A percentile compares a stretch with the other conserved stretches of the same genome.
Evolutionary conservation across 2,329 filamentous ascomycete genomes (phyloP).

Genomic region (Cadophora luteo-olivacea): DNA sequence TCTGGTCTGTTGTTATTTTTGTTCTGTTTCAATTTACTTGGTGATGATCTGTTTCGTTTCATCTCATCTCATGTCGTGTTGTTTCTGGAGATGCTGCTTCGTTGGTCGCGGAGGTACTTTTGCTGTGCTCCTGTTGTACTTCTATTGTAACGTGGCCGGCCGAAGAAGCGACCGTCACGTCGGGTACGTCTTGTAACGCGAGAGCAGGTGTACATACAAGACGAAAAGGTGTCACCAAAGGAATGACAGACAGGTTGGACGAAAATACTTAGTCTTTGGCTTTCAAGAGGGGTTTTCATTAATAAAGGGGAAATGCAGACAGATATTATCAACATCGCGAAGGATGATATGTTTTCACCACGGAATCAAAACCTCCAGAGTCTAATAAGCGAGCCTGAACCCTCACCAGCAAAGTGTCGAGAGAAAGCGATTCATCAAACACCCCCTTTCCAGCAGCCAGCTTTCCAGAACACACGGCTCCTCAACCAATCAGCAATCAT

Average conservation of each 20-base stretch:
- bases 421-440: background rate
- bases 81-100: background rate
- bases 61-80: background rate
- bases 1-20: background rate
- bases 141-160: background rate
- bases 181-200: no score
- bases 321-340: background rate
- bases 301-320: background rate
- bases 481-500: background rate
- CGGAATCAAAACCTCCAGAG: background rate
- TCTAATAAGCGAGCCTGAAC: background rate
- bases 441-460: background rate
- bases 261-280: background rate
- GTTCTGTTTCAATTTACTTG: background rate
- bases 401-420: no score
- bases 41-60: background rate
- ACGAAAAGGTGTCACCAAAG: no score
- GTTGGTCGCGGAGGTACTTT: background rate
- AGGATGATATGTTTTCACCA: no score
- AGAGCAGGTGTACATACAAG: no score
- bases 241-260: background rate
- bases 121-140: background rate
- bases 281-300: no score
- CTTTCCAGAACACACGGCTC: background rate
- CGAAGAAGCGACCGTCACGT: no score